Conservation (phyloP, 225 moss, liverwort and hornwort species). For the Neckera pumila region DNA sequence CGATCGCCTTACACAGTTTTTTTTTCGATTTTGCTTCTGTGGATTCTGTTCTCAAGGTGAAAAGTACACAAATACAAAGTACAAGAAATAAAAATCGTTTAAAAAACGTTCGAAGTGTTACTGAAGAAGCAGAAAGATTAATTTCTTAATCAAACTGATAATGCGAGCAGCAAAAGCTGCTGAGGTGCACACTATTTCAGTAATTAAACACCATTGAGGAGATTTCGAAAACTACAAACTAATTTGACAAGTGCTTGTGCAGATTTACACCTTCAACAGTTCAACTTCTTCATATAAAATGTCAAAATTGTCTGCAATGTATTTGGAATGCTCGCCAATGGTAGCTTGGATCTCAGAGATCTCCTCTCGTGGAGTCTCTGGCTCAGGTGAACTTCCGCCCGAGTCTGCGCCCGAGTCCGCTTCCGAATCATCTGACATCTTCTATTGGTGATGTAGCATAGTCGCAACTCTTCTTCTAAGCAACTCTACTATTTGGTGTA, state of each 20-base stretch:
- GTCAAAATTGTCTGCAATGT: slow-evolving; percentile 18
- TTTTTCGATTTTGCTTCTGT: neutral
- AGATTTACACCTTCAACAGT: slow-evolving; percentile 4
- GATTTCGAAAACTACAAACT: neutral
- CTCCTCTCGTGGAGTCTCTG: neutral
- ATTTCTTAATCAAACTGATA: neutral
- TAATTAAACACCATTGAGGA: neutral
- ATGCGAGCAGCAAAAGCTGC: neutral
- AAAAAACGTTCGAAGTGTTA: neutral
- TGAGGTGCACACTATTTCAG: neutral
- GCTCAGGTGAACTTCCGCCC: neutral
- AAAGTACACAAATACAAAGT: neutral
- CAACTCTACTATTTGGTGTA: neutral
- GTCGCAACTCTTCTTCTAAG: neutral
- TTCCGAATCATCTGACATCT: slow-evolving; percentile 2
- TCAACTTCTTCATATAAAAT: slow-evolving; percentile 3
- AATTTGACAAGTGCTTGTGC: neutral
- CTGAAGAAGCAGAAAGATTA: neutral
- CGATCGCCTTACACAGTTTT: neutral
- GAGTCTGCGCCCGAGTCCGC: neutral
- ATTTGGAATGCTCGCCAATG: slow-evolving; percentile 14
- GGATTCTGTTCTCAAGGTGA: neutral
- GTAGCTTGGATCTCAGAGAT: slow-evolving; percentile 15
- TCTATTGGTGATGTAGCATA: neutral
- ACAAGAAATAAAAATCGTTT: too few relatives aligned